Conservation (phyloP, 1,139 yeast genomes). For the Arxiozyma bovina region DNA sequence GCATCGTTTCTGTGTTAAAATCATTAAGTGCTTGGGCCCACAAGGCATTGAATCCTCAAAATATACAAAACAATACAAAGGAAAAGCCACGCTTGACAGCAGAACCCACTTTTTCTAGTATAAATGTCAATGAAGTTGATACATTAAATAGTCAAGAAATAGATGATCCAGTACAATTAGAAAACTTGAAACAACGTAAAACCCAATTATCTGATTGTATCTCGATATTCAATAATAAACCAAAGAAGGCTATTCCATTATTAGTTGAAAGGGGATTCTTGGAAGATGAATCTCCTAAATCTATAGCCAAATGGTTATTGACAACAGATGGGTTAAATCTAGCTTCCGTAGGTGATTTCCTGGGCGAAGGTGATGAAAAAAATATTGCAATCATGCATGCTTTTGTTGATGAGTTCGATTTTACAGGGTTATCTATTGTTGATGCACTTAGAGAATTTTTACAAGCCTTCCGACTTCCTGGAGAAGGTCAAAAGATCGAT, state of each 20-base stretch:
- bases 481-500: constrained; percentile 97
- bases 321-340: constrained; percentile 78
- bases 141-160: constrained; percentile 30
- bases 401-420: constrained; percentile 83
- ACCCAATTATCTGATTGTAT: constrained; percentile 73
- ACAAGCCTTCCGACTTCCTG: constrained; percentile 88
- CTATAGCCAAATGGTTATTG: constrained; percentile 67
- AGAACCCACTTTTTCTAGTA: constrained; percentile 4
- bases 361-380: constrained; percentile 81
- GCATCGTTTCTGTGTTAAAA: constrained; percentile 73
- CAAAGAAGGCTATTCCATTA: constrained; percentile 65
- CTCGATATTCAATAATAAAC: constrained; percentile 72
- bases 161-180: constrained; percentile 82
- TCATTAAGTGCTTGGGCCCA: constrained; percentile 87
- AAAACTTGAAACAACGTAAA: constrained; percentile 72
- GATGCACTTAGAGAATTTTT: constrained; percentile 78
- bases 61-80: background rate
- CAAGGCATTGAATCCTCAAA: constrained; percentile 43
- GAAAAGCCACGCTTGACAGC: background rate
- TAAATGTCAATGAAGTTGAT: constrained; percentile 13
- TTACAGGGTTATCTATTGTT: constrained; percentile 58
- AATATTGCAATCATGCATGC: constrained; percentile 85
- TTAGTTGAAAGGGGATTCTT: constrained; percentile 60
- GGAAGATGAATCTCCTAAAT: constrained; percentile 47
- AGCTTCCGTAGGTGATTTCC: constrained; percentile 76